These are phyloP conservation scores for Neonectria sp. DNA, from an alignment of 2,329 filamentous ascomycete species.

Conservation along the genomic window DNA sequence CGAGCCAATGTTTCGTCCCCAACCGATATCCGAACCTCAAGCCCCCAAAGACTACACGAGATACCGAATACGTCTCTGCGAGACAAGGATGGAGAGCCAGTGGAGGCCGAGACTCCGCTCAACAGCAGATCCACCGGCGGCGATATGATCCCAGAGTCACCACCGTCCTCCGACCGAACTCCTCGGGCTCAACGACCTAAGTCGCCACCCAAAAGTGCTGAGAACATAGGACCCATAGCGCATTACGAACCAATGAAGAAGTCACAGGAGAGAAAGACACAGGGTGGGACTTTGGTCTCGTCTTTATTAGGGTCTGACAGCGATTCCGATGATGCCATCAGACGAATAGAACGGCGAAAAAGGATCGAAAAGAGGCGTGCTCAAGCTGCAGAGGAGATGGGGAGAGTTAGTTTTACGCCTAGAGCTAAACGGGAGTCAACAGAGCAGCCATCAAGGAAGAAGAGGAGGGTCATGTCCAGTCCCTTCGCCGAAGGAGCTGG, in stretches of 20 bases:
- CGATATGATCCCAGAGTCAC: conserved; percentile 56
- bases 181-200: conserved; percentile 38
- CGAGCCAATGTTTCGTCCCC: conserved; percentile 64
- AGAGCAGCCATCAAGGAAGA: conserved; percentile 48
- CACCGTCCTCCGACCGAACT: conserved; percentile 45
- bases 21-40: conserved; percentile 57
- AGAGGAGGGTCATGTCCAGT: conserved; percentile 36
- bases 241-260: conserved; percentile 63
- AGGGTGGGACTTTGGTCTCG: conserved; percentile 43
- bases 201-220: conserved; percentile 37
- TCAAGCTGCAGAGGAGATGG: conserved; percentile 58
- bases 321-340: conserved; percentile 54
- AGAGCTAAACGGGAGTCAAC: conserved; percentile 37
- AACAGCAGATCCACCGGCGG: conserved; percentile 45
- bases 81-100: conserved; percentile 33
- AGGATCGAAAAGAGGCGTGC: conserved; percentile 57
- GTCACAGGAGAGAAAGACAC: conserved; percentile 60
- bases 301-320: conserved; percentile 49
- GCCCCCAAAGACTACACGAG: conserved; percentile 55
- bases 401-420: conserved; percentile 56
- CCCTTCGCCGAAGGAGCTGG: neutral
- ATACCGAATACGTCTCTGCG: conserved; percentile 48
- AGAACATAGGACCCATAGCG: conserved; percentile 52
- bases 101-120: conserved; percentile 47
- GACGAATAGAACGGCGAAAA: conserved; percentile 53